Evolutionary conservation across 1,284 basidiomycete genomes (phyloP).

Genomic region (Xerocomus nothofagi): DNA sequence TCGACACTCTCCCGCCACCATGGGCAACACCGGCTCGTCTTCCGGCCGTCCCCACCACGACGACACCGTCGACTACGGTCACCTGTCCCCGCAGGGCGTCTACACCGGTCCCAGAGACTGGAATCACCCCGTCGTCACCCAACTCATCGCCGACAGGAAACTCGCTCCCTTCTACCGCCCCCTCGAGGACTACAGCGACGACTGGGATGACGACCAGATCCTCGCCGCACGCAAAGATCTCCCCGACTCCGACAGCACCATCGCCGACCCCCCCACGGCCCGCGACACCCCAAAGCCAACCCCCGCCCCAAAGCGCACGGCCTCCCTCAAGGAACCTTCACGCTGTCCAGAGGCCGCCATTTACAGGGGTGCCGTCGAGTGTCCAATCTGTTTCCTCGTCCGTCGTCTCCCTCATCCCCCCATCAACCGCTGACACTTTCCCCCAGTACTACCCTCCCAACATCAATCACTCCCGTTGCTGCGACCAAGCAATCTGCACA

Average conservation of each 20-base stretch:
- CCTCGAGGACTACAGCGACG: slow-evolving; percentile 88
- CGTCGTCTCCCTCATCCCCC: slow-evolving; percentile 39
- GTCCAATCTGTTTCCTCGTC: slow-evolving; percentile 99
- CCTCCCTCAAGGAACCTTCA: slow-evolving; percentile 51
- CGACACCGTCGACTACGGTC: slow-evolving; percentile 80
- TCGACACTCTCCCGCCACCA: slow-evolving; percentile 34
- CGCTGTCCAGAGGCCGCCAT: slow-evolving; percentile 71
- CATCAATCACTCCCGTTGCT: slow-evolving; percentile 96
- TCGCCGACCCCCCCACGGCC: slow-evolving; percentile 35
- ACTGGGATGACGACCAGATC: slow-evolving; percentile 84
- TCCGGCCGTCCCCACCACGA: slow-evolving; percentile 69
- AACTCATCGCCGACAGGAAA: slow-evolving; percentile 83
- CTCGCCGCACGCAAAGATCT: slow-evolving; percentile 70
- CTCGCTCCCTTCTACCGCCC: slow-evolving; percentile 96
- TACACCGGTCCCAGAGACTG: slow-evolving; percentile 89
- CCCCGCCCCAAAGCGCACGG: slow-evolving; percentile 41
- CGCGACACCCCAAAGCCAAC: slow-evolving; percentile 41
- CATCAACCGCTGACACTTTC: slow-evolving; percentile 27
- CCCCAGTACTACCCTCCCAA: slow-evolving; percentile 90
- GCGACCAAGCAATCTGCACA: slow-evolving; percentile 97
- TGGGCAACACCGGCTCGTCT: slow-evolving; percentile 80
- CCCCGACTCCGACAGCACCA: slow-evolving; percentile 45
- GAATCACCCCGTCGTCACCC: slow-evolving; percentile 84
- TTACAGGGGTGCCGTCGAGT: slow-evolving; percentile 89
- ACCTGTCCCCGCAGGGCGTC: slow-evolving; percentile 85